Evolutionary conservation across 1,284 basidiomycete species (phyloP).

Genomic region (Apiotrichum gracile): DNA sequence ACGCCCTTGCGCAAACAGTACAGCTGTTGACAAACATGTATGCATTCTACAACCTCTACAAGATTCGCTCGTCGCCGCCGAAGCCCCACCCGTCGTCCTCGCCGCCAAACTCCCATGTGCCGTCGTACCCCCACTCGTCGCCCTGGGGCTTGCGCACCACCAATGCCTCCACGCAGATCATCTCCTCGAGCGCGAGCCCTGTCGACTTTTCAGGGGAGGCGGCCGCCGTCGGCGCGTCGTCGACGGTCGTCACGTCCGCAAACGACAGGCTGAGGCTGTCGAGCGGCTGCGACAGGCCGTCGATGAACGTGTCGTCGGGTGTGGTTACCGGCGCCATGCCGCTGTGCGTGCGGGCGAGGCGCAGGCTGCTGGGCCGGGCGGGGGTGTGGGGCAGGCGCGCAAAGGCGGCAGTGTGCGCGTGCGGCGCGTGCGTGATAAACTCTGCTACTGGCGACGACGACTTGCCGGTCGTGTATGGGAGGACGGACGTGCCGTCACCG

Average conservation of each 20-base stretch:
- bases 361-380: constrained; percentile 9
- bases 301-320: constrained; percentile 23
- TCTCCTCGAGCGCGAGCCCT: constrained; percentile 19
- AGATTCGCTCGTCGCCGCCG: neutral
- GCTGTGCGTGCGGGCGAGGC: constrained; percentile 21
- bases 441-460: constrained; percentile 9
- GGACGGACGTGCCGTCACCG: constrained; percentile 36
- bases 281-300: constrained; percentile 33
- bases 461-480: constrained; percentile 3
- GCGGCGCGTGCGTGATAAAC: constrained; percentile 12
- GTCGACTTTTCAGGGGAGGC: neutral
- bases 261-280: constrained; percentile 43
- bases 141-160: constrained; percentile 41
- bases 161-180: constrained; percentile 46
- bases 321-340: neutral
- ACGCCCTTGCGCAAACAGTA: no score
- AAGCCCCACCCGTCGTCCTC: neutral
- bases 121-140: constrained; percentile 22
- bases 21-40: no score
- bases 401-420: neutral
- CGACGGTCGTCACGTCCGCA: constrained; percentile 30
- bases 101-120: constrained; percentile 29
- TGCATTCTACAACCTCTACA: no score
- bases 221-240: neutral
- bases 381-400: constrained; percentile 8